Evolutionary conservation across 2,329 filamentous ascomycete genomes (phyloP).

Genomic region (Thielaviopsis ethacetica): DNA sequence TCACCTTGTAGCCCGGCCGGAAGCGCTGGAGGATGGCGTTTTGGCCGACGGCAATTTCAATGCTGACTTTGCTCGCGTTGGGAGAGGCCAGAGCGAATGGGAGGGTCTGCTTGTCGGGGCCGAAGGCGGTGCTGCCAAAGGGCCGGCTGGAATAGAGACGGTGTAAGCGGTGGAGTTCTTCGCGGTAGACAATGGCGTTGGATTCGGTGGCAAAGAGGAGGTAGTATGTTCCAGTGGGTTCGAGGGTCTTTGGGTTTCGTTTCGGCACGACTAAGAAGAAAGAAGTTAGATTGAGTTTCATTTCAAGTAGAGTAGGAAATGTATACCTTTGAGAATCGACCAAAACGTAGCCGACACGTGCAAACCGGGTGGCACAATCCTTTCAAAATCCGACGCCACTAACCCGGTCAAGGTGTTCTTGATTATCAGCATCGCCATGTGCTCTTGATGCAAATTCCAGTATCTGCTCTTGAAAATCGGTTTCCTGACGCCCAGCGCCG

Average conservation of each 20-base stretch:
- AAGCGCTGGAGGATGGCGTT: slow-evolving; percentile 9
- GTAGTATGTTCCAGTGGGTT: slow-evolving; percentile 48
- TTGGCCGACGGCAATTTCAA: slow-evolving; percentile 10
- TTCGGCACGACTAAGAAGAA: slow-evolving; percentile 39
- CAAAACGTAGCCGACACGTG: slow-evolving; percentile 53
- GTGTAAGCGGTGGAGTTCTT: slow-evolving; percentile 21
- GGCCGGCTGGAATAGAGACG: slow-evolving; percentile 24
- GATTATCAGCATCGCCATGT: slow-evolving; percentile 34
- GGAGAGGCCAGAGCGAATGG: slow-evolving; percentile 8
- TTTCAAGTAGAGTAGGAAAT: neutral
- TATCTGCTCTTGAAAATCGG: slow-evolving; percentile 6
- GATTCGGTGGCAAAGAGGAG: slow-evolving; percentile 46
- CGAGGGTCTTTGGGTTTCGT: slow-evolving; percentile 46
- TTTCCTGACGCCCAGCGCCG: neutral
- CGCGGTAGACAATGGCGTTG: slow-evolving; percentile 45
- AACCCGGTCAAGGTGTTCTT: slow-evolving; percentile 42
- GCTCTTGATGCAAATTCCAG: slow-evolving; percentile 6
- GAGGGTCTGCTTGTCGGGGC: slow-evolving; percentile 10
- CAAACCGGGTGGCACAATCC: slow-evolving; percentile 42
- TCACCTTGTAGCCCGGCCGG: slow-evolving; percentile 10
- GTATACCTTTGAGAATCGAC: slow-evolving; percentile 40
- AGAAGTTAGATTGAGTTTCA: slow-evolving; percentile 7
- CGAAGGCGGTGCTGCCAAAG: slow-evolving; percentile 18
- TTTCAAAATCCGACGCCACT: slow-evolving; percentile 52
- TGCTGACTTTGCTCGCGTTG: slow-evolving; percentile 10